Base-by-base conservation (phyloP, 129 eudicot genomes). In the Artemisia argyi region DNA sequence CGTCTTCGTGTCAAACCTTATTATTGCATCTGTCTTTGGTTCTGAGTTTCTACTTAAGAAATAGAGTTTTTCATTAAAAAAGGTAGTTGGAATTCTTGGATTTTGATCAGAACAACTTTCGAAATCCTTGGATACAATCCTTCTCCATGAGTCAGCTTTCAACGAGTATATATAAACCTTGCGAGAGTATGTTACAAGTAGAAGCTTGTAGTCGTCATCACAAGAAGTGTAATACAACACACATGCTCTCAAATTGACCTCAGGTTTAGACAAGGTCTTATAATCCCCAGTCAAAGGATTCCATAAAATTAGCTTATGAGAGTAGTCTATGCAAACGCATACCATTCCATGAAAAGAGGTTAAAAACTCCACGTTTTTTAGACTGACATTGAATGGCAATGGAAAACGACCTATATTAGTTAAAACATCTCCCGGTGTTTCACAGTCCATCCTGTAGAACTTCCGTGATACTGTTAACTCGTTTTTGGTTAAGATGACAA, bases 381-480 rank as follows among this genome's bases (percentile, higher is more conserved):
- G 56, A 22, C 7, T 22, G 7, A 12, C 47, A 2, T 68, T 10
- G 2, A 28, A 28, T 3, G 30, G 30, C 30, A 68, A 50, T 26
- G 73, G 73, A 5, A 15, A 50, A 1, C 1, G 2, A 14, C 48
- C 60, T 48, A 14, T 15, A 4, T 17, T 2, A 5, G 59, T 50
- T 51, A 68, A 68, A 13, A 14, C 26, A 24, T 51, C 44, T 1
- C 26, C 15, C 4, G 48, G 22, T 50, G 73, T 1, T 68, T 68
- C 73, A 20, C 17, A 53, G 24, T 53, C 61, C 32, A 69, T n/a
- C 28, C 63, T 69, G 30, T 0, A 0, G 74, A 69, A 53, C 10
- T 9, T 7, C 4, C 1, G 1, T 54, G 32, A 28, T 32, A 30
- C 11, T 54, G 1, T 28, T 28, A 28, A 28, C 30, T 28, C 30